Conservation (phyloP, 306 rosid genomes). For the Acacia acuminata region DNA sequence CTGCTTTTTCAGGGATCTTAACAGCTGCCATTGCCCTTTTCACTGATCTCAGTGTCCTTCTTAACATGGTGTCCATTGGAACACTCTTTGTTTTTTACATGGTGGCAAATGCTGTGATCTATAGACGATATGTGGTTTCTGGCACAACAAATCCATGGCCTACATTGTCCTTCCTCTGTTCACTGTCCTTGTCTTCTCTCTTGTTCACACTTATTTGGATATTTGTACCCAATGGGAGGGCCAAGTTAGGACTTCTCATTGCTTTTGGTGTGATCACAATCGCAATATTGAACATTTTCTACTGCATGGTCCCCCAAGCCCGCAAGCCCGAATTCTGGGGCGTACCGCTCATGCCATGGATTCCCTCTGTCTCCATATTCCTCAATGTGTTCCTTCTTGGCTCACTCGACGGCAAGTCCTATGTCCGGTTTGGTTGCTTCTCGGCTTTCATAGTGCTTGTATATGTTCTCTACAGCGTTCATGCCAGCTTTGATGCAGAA, state of each 20-base stretch:
- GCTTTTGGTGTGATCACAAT: slow-evolving; percentile 52
- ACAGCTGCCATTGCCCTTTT: slow-evolving; percentile 89
- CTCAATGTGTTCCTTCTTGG: slow-evolving; percentile 77
- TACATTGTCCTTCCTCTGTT: slow-evolving; percentile 78
- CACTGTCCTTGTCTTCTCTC: slow-evolving; percentile 59
- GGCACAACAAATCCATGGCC: slow-evolving; percentile 86
- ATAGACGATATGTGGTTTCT: slow-evolving; percentile 67
- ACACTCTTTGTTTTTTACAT: slow-evolving; percentile 95
- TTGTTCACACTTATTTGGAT: slow-evolving; percentile 78
- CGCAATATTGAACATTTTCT: slow-evolving; percentile 56
- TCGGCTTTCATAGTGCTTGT: slow-evolving; percentile 58
- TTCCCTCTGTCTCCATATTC: slow-evolving; percentile 79
- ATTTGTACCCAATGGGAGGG: slow-evolving; percentile 54
- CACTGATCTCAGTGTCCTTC: slow-evolving; percentile 73
- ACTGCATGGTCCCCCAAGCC: slow-evolving; percentile 74
- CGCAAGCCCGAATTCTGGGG: slow-evolving; percentile 93
- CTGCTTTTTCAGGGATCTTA: slow-evolving; percentile 74
- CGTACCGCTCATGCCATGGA: slow-evolving; percentile 97
- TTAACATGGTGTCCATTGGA: slow-evolving; percentile 84
- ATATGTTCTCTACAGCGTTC: slow-evolving; percentile 84
- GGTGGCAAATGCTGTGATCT: slow-evolving; percentile 93
- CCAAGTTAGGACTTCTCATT: slow-evolving; percentile 54
- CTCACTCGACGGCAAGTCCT: slow-evolving; percentile 71
- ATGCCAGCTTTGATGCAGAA: slow-evolving; percentile 86
- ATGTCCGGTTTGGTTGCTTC: slow-evolving; percentile 74